A percentile compares a stretch with the other conserved stretches of the same genome.
Conservation (phyloP, 257 asterid species). For the Solanum clarkiae region DNA sequence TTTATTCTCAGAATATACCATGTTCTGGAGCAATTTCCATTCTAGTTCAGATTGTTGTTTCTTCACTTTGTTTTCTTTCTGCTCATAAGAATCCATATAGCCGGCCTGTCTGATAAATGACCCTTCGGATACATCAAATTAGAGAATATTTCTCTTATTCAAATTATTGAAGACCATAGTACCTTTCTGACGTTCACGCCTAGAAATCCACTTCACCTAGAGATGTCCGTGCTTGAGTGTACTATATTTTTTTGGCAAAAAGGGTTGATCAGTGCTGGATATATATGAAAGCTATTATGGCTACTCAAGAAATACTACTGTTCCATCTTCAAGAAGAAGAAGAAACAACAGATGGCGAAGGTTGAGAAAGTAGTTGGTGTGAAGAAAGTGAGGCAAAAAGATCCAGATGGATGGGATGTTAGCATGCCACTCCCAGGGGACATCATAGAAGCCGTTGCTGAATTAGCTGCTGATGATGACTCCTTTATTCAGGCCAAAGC, state of each 20-base stretch:
- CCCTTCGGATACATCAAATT: conserved; percentile 18
- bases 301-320: not conserved
- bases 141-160: not conserved
- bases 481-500: conserved; percentile 24
- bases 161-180: not conserved
- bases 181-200: conserved; percentile 16
- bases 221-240: not conserved
- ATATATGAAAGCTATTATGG: not conserved
- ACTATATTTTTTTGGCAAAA: not conserved
- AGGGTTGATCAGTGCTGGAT: not conserved
- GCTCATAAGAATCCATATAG: not conserved
- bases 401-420: conserved; percentile 34
- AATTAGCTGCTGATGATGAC: conserved; percentile 7
- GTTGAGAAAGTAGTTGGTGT: conserved; percentile 23
- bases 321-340: not conserved
- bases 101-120: not conserved
- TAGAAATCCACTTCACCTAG: conserved; percentile 15
- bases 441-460: conserved; percentile 33
- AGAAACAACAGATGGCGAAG: conserved; percentile 5
- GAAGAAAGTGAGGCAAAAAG: conserved; percentile 30
- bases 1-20: not conserved
- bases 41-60: not conserved
- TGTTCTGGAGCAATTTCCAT: not conserved
- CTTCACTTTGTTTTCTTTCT: not conserved
- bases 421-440: conserved; percentile 48